Evolutionary conservation across 2,329 filamentous ascomycete genomes (phyloP).

Genomic region (Fusarium lateritium): DNA sequence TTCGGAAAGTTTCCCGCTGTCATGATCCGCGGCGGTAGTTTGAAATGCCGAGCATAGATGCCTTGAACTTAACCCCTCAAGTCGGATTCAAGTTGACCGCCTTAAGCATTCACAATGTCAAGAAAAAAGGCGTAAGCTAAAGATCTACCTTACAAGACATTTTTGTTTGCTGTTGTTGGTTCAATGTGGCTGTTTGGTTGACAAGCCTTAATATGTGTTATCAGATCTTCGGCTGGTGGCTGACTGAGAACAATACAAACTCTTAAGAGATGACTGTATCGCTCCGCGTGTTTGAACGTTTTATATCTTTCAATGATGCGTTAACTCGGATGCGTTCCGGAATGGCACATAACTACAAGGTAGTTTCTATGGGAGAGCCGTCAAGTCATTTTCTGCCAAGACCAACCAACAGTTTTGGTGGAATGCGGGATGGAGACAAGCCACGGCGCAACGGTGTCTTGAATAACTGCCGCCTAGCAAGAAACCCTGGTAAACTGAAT

Average conservation of each 20-base stretch:
- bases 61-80: conserved; percentile 7
- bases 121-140: neutral
- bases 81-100: neutral
- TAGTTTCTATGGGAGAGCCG: neutral
- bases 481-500: neutral
- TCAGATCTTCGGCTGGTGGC: neutral
- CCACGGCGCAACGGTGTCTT: conserved; percentile 2
- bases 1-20: conserved; percentile 13
- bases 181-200: neutral
- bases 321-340: neutral
- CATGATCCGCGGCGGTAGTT: conserved; percentile 20
- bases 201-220: neutral
- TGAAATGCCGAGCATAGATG: conserved; percentile 33
- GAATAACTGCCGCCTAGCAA: neutral
- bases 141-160: neutral
- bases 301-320: neutral
- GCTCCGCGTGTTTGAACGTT: conserved; percentile 1
- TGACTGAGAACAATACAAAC: conserved; percentile 17
- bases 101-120: conserved; percentile 7
- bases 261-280: neutral
- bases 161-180: neutral
- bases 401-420: neutral
- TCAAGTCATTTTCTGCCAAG: conserved; percentile 2
- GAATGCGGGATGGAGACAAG: conserved; percentile 22
- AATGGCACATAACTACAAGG: neutral